A percentile compares a stretch with the other conserved stretches of the same genome.
Evolutionary conservation across 768 basidiomycete species (phyloP).

Genomic region (Suillus sp.): DNA sequence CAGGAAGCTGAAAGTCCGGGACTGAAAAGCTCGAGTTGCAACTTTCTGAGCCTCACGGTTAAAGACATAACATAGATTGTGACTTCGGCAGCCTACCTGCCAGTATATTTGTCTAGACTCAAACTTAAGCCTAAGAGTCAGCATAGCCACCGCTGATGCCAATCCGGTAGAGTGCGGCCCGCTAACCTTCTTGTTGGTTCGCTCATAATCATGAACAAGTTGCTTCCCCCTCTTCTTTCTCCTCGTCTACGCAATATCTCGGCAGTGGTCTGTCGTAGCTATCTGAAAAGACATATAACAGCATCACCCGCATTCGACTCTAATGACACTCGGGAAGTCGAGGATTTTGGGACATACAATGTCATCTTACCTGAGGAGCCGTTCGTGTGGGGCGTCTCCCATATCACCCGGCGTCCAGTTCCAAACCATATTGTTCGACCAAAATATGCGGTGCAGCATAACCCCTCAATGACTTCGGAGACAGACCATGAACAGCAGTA

Average conservation of each 20-base stretch:
- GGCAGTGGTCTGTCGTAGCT: not conserved
- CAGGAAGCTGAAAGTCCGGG: not conserved
- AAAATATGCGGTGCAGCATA: slow-evolving; percentile 41
- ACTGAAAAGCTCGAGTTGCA: not conserved
- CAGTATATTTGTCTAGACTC: not conserved
- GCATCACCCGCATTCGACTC: slow-evolving; percentile 1
- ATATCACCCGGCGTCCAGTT: slow-evolving; percentile 58
- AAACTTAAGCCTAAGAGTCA: too few relatives aligned
- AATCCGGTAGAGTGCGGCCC: not conserved
- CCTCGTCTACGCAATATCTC: not conserved
- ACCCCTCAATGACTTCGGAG: slow-evolving; percentile 6
- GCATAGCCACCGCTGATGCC: too few relatives aligned
- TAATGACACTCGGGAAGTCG: slow-evolving; percentile 11
- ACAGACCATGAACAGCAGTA: slow-evolving; percentile 8
- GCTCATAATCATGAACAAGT: not conserved
- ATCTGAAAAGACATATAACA: not conserved
- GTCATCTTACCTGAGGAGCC: slow-evolving; percentile 70
- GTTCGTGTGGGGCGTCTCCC: slow-evolving; percentile 61
- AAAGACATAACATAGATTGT: not conserved
- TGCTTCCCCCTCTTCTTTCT: not conserved
- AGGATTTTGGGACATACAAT: slow-evolving; percentile 54
- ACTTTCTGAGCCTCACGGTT: not conserved
- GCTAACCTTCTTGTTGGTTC: not conserved
- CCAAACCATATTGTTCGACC: slow-evolving; percentile 60
- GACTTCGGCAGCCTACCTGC: not conserved